phyloP scores from a whole-genome alignment of 2,329 filamentous ascomycete genomes.

The Monosporascus sp. region DNA sequence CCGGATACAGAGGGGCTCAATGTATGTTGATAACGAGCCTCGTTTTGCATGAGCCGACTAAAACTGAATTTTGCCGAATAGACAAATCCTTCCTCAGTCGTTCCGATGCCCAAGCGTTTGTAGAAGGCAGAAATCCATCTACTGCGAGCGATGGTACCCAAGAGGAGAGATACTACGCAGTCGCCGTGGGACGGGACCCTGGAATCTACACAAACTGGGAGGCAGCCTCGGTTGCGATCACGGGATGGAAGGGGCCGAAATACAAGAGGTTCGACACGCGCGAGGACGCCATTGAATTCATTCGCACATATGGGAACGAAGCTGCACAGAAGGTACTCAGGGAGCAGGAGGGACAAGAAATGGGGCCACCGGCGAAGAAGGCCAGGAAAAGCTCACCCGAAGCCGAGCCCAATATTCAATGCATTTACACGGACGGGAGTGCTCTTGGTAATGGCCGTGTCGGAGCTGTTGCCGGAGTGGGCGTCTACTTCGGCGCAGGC shows the following conservation, averaged over 20 bases:
- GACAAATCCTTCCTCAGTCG: constrained; percentile 74
- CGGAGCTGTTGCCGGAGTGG: constrained; percentile 54
- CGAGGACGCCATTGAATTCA: constrained; percentile 73
- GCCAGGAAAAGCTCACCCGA: constrained; percentile 19
- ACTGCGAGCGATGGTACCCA: constrained; percentile 32
- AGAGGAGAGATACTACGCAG: constrained; percentile 52
- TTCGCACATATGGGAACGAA: constrained; percentile 44
- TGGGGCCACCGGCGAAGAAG: constrained; percentile 30
- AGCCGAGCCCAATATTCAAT: constrained; percentile 29
- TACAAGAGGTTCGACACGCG: constrained; percentile 65
- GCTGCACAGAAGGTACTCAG: constrained; percentile 37
- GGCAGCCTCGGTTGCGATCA: constrained; percentile 67
- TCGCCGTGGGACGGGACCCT: constrained; percentile 52
- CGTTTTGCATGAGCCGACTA: neutral
- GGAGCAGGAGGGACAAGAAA: constrained; percentile 38
- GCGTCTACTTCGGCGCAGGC: constrained; percentile 55
- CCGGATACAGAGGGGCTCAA: constrained; percentile 57
- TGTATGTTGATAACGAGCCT: constrained; percentile 49
- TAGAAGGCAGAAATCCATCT: constrained; percentile 53
- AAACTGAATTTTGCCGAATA: constrained; percentile 29
- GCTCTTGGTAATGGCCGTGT: constrained; percentile 51
- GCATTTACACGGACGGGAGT: constrained; percentile 61
- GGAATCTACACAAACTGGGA: constrained; percentile 63
- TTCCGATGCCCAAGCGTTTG: constrained; percentile 74
- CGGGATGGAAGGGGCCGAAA: constrained; percentile 63